These are phyloP conservation scores for Alliaria petiolata DNA, from an alignment of 345 rosid genomes.

Conservation along the genomic window DNA sequence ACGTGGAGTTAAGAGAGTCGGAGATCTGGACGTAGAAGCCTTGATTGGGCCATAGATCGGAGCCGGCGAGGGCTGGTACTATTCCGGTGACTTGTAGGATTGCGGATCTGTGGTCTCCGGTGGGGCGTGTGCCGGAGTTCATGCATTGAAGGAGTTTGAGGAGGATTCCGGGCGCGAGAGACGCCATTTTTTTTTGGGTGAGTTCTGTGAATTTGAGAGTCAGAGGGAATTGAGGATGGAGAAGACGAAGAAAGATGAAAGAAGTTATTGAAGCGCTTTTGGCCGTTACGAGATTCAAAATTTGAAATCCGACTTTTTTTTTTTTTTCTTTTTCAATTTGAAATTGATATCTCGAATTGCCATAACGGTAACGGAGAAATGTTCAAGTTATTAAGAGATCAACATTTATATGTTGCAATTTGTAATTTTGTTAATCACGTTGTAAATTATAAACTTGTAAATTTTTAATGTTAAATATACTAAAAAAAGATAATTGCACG, in stretches of 20 bases:
- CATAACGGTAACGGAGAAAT: conserved; percentile 4
- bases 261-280: conserved; percentile 7
- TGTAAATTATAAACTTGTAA: too few species aligned
- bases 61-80: conserved; percentile 87
- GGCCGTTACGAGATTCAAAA: conserved; percentile 56
- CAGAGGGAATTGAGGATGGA: background rate
- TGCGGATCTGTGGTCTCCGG: conserved; percentile 96
- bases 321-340: background rate
- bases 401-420: too few species aligned
- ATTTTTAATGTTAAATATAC: too few species aligned
- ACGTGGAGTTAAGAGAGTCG: conserved; percentile 93
- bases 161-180: conserved; percentile 77
- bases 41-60: conserved; percentile 91
- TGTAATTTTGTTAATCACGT: too few species aligned
- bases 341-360: background rate
- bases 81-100: conserved; percentile 87
- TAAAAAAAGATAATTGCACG: too few species aligned
- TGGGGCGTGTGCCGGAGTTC: conserved; percentile 71
- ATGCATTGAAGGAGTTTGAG: conserved; percentile 87
- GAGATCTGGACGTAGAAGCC: conserved; percentile 97
- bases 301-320: conserved; percentile 5
- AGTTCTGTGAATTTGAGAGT: background rate
- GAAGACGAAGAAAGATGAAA: background rate
- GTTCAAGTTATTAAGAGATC: background rate
- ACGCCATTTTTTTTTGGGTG: conserved; percentile 56